Percentiles rank a stretch among this genome's conserved stretches.
Evolutionary conservation across 2,329 filamentous ascomycete species (phyloP).

Genomic region (Colletotrichum sp.): DNA sequence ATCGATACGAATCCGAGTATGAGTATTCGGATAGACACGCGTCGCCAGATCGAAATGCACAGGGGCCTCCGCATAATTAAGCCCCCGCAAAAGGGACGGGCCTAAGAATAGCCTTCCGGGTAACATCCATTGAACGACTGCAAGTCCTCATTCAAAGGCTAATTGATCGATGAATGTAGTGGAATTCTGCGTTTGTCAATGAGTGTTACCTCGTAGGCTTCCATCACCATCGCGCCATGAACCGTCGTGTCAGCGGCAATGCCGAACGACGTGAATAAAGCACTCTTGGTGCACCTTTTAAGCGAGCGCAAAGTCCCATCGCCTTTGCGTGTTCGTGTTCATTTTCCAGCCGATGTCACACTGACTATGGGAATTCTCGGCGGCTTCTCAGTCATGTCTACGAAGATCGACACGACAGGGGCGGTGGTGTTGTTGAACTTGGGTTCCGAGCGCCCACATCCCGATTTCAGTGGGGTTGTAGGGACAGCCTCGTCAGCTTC

Average conservation of each 20-base stretch:
- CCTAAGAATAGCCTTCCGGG: background rate
- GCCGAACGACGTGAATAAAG: background rate
- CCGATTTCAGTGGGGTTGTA: background rate
- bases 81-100: background rate
- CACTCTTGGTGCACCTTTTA: background rate
- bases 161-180: background rate
- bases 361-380: background rate
- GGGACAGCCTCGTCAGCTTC: background rate
- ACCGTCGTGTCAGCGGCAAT: background rate
- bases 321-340: background rate
- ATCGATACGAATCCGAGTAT: background rate
- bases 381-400: background rate
- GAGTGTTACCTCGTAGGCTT: background rate
- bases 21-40: background rate
- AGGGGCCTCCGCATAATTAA: background rate
- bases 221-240: background rate
- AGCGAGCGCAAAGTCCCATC: background rate
- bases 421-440: background rate
- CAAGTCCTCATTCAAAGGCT: background rate
- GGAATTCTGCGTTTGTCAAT: background rate
- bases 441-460: background rate
- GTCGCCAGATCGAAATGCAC: background rate
- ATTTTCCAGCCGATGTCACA: background rate
- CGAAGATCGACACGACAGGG: background rate
- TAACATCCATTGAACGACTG: background rate